A percentile compares a stretch with the other conserved stretches of the same genome.
These are phyloP conservation scores for Limonomyces culmigenus DNA, from an alignment of 1,284 basidiomycete species.

Conservation along the genomic window DNA sequence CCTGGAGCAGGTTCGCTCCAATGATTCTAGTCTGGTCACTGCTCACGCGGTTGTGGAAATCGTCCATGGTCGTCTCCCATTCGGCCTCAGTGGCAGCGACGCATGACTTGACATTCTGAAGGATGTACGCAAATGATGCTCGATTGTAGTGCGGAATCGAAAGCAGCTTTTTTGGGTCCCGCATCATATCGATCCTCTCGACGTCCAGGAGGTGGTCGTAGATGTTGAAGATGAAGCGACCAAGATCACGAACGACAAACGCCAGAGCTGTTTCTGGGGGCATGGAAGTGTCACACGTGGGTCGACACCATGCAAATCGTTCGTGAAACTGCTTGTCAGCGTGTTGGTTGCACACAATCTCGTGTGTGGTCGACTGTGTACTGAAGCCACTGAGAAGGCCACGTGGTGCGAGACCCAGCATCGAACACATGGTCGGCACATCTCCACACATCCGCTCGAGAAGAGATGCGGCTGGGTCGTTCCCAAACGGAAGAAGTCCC, in stretches of 20 bases:
- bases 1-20: not conserved
- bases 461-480: slow-evolving; percentile 16
- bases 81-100: not conserved
- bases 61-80: no score
- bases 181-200: no score
- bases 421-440: slow-evolving; percentile 19
- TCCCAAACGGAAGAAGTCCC: slow-evolving; percentile 14
- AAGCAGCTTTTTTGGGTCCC: no score
- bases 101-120: no score
- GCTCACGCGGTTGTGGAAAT: no score
- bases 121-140: no score
- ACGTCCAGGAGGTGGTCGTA: no score
- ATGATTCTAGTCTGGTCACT: not conserved
- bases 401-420: slow-evolving; percentile 24
- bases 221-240: no score
- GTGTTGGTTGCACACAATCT: slow-evolving; percentile 15
- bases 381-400: slow-evolving; percentile 24
- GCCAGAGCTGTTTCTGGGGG: no score
- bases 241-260: no score
- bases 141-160: not conserved
- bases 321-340: slow-evolving; percentile 20
- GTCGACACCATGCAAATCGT: slow-evolving; percentile 24
- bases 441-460: slow-evolving; percentile 19
- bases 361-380: slow-evolving; percentile 24
- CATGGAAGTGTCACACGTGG: slow-evolving; percentile 12